Evolutionary conservation across 2,329 filamentous ascomycete species (phyloP).

Genomic region (Remersonia thermophila): DNA sequence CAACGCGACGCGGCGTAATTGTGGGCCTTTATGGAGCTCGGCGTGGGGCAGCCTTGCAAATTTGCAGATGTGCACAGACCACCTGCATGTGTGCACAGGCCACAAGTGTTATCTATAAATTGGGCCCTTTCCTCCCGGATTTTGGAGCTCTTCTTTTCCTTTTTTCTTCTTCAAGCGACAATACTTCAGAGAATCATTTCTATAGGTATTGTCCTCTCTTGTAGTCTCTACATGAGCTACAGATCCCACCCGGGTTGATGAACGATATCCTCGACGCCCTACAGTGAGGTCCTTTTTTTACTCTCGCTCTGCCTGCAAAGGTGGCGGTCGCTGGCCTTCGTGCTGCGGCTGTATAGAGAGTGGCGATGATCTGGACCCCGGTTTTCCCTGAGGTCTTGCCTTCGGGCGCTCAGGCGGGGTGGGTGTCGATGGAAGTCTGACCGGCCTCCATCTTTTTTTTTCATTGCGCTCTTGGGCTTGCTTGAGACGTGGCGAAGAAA

Average conservation of each 20-base stretch:
- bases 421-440: conserved; percentile 85
- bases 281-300: conserved; percentile 63
- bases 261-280: conserved; percentile 74
- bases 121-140: conserved; percentile 13
- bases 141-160: conserved; percentile 32
- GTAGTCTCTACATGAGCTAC: conserved; percentile 86
- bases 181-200: conserved; percentile 84
- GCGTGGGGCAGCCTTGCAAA: too few species aligned
- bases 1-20: too few species aligned
- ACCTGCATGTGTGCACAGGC: conserved; percentile 18
- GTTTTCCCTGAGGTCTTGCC: conserved; percentile 48
- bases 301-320: conserved; percentile 51
- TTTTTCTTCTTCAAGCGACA: conserved; percentile 44
- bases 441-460: conserved; percentile 46
- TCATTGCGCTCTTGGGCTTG: conserved; percentile 39
- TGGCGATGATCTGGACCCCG: conserved; percentile 91
- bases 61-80: too few species aligned
- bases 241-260: conserved; percentile 95
- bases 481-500: conserved; percentile 41
- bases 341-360: conserved; percentile 58
- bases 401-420: conserved; percentile 67
- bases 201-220: conserved; percentile 93
- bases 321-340: conserved; percentile 34
- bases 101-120: conserved; percentile 30
- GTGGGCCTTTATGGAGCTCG: not conserved